phyloP scores from a whole-genome alignment of 768 basidiomycete species.

The Lentinula lateritia region DNA sequence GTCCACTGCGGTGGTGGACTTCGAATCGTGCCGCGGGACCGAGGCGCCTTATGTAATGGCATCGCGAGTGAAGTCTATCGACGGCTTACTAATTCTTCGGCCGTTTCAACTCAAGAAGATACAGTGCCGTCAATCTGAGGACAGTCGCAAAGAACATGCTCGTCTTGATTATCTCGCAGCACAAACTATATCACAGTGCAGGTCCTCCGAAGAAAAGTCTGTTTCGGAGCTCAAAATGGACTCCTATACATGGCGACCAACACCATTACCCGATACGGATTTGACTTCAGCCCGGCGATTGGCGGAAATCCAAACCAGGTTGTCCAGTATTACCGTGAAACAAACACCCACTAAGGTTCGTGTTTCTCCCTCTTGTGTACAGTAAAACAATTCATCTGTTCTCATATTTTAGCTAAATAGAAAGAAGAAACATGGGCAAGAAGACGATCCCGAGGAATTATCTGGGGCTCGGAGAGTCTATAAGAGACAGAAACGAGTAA shows the following conservation, averaged over 20 bases:
- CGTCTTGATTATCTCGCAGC: conserved; percentile 3
- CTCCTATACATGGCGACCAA: not conserved
- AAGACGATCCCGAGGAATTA: too few species aligned
- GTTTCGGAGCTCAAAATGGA: not conserved
- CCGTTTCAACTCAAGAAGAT: not conserved
- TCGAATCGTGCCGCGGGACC: not conserved
- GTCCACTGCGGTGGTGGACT: not conserved
- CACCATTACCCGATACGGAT: not conserved
- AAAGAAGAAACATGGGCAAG: too few species aligned
- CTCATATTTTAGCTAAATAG: too few species aligned
- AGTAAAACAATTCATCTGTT: too few species aligned
- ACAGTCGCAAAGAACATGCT: not conserved
- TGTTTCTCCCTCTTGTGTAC: too few species aligned
- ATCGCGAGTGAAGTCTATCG: not conserved
- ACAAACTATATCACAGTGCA: not conserved
- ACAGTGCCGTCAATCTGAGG: not conserved
- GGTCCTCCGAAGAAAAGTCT: not conserved
- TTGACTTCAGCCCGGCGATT: too few species aligned
- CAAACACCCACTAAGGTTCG: too few species aligned
- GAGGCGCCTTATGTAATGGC: not conserved
- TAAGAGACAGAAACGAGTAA: too few species aligned
- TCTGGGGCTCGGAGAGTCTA: too few species aligned
- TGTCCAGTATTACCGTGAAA: too few species aligned
- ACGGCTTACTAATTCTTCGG: not conserved
- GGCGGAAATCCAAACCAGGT: too few species aligned